Base-by-base conservation (phyloP, 441 rosid species). In the Pelargonium hybrid region DNA sequence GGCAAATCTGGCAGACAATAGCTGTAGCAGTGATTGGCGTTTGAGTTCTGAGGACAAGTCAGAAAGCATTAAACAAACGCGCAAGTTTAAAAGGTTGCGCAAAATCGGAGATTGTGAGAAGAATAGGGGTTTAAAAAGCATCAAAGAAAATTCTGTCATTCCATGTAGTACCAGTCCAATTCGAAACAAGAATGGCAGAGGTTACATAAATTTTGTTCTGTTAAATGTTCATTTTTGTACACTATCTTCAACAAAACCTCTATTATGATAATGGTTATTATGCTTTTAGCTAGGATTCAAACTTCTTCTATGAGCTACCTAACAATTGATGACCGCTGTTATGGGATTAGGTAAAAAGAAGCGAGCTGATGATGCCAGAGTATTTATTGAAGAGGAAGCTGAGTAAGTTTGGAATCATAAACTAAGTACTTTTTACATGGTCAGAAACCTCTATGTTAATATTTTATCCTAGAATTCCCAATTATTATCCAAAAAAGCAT, bases 361-460 rank as follows among this genome's bases (percentile, higher is more conserved):
- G 81, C 76, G 31, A 37, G 70, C 57, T 71, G 70, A 71, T 73
- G 76, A 71, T 75, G 85, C 76, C 34, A 77, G 72, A 76, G 77
- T 76, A 69, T 90, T 86, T 78, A 84, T 94, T 70, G 98, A 94
- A 25, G 94, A 82, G 70, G 97, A 91, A 82, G 97, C 97, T 1
- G 98, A 89, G 98, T 91, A 84, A 87, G 97, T 84, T 77, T 63
- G 37, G 23, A 54, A 41, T 74, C 17, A 63, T 50, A 41, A 47
- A 59, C 26, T 56, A 18, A 11, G 26, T 21, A 57, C 21, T 37
- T 37, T 7, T 37, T 37, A 21, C 64, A 57, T 25, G 25, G 61
- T 71, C 41, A 70, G 68, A 43, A 71, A 43, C 45, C 15, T 69
- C 13, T 68, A 61, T 39, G 25, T 37, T 66, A 6, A 37, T 1